Percentiles rank a stretch among this genome's conserved stretches.
These are phyloP conservation scores for Aspergillus campestris DNA, from an alignment of 495 filamentous ascomycete genomes.

Conservation along the genomic window DNA sequence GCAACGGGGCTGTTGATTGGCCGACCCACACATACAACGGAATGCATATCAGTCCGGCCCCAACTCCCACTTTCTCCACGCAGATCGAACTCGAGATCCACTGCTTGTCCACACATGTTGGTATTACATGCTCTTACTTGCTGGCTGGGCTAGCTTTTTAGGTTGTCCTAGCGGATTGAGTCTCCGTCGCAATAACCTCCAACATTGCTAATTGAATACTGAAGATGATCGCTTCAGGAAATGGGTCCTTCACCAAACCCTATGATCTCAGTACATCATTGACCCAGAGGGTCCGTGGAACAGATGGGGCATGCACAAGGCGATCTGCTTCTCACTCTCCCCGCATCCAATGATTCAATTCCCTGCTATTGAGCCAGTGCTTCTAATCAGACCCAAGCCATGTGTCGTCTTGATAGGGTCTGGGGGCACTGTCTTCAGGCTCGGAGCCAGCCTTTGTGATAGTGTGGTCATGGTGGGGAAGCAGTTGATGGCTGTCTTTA, in stretches of 20 bases:
- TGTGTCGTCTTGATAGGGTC: constrained; percentile 38
- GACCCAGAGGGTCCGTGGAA: background rate
- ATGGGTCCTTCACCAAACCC: background rate
- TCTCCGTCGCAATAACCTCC: background rate
- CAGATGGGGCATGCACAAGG: background rate
- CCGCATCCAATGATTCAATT: constrained; percentile 4
- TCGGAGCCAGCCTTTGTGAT: constrained; percentile 6
- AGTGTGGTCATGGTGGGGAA: constrained; percentile 14
- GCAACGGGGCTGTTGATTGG: constrained; percentile 18
- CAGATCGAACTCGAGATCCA: no score
- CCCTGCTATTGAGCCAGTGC: constrained; percentile 3
- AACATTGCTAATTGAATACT: background rate
- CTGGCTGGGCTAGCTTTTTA: background rate
- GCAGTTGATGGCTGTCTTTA: background rate
- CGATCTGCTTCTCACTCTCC: constrained; percentile 1
- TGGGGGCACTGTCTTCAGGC: constrained; percentile 11
- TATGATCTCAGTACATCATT: background rate
- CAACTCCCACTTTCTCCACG: no score
- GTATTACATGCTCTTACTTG: constrained; percentile 14
- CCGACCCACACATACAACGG: constrained; percentile 2
- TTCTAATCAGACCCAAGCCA: constrained; percentile 22
- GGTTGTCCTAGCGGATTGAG: background rate
- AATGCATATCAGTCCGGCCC: background rate
- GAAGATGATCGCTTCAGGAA: background rate
- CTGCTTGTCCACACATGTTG: constrained; percentile 13